Base-by-base conservation (phyloP, 1,139 yeast genomes). In the Wickerhamomyces sp. region DNA sequence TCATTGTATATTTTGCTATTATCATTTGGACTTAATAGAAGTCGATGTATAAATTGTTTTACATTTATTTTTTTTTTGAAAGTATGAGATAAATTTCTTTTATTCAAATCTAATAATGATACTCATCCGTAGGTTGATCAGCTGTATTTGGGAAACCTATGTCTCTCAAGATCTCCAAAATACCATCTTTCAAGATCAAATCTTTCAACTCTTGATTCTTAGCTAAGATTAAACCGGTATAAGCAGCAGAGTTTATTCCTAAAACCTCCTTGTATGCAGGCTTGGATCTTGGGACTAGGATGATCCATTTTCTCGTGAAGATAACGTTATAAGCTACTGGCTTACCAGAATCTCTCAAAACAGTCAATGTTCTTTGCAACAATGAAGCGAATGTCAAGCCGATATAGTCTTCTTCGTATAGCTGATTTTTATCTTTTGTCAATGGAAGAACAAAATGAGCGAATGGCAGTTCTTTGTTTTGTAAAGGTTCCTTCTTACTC, bases 171-270 rank as follows among this genome's bases (percentile, higher is more conserved):
- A 86, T 62, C 14, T 58, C 57, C 31, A 64, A 59, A 3, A 76
- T 66, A 23, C 75, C 71, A 35, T 61, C 62, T 11, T 59, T 50
- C 29, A 62, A 54, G 23, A 79, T 68, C 33, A 69, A 45, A 4
- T 61, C 48, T 35, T 56, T 57, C 26, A 70, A 54, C 26, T 79
- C 80, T 36, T 77, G 70, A 49, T 79, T 70, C 57, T 85, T 89
- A 36, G 91, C 89, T 38, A 85, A 66, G 31, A 89, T 55, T 45
- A 89, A 61, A 2, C 97, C 97, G 46, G 84, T 66, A 39, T 75
- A 75, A 0, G 95, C 97, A 35, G 88, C 72, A 2, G 95, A 71
- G 54, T 91, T 91, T 45, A 89, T 68, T 6, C 87, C 85, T 25
- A 83, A 51, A 16, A 62, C 64, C 36, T 59, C 51, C 35, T 46